These are phyloP conservation scores for Dinochytrium kinnereticum DNA, from an alignment of 371 early-diverging fungal genomes.

Conservation along the genomic window DNA sequence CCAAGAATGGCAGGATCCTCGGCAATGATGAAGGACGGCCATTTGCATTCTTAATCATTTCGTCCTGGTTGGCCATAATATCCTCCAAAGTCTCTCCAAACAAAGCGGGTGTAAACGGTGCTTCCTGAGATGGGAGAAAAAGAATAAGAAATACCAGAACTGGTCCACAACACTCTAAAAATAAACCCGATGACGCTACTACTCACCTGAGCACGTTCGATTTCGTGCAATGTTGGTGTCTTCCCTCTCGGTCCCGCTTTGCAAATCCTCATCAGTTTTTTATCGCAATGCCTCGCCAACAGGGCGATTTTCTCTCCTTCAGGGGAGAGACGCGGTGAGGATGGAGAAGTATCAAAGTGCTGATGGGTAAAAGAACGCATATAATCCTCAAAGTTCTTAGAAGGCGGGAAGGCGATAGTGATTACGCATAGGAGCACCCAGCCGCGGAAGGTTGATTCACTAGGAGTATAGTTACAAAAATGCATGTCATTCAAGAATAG, in stretches of 20 bases:
- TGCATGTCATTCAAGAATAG: conserved; percentile 5
- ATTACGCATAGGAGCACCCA: conserved; percentile 88
- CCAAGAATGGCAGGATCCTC: conserved; percentile 81
- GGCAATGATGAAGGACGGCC: conserved; percentile 65
- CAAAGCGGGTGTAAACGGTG: conserved; percentile 86
- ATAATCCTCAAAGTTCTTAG: conserved; percentile 86
- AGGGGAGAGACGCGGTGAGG: conserved; percentile 18
- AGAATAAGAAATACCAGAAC: too few species aligned
- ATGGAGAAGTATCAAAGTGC: conserved; percentile 50
- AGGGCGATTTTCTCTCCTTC: conserved; percentile 34
- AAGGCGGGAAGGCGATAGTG: conserved; percentile 86
- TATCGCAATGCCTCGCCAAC: conserved; percentile 67
- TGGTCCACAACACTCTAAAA: background rate
- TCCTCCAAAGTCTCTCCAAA: conserved; percentile 90
- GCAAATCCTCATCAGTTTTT: conserved; percentile 73
- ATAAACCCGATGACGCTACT: background rate
- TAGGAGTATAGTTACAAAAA: conserved; percentile 8
- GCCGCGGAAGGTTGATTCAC: conserved; percentile 76
- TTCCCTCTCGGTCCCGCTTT: conserved; percentile 82
- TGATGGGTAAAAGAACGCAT: conserved; percentile 78
- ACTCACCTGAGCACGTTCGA: conserved; percentile 66
- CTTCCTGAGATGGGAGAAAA: too few species aligned
- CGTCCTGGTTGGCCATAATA: conserved; percentile 68
- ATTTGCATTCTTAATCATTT: conserved; percentile 29
- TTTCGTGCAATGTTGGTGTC: conserved; percentile 73